Evolutionary conservation across 1,284 basidiomycete species (phyloP).

Genomic region (Leucoagaricus sp.): DNA sequence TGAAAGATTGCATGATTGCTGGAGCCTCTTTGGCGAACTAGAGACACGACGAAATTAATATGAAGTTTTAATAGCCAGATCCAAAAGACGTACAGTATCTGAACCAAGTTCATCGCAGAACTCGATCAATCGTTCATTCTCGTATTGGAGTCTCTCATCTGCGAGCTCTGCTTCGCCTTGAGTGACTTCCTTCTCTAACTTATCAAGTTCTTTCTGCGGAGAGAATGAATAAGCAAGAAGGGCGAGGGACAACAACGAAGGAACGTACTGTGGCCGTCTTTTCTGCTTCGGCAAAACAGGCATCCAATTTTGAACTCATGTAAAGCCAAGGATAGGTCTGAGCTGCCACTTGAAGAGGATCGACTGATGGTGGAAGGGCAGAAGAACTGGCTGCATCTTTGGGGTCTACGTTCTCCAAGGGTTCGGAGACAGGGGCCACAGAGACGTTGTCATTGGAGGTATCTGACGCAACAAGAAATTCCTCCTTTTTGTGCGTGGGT

Average conservation of each 20-base stretch:
- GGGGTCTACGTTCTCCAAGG: neutral
- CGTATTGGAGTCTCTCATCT: constrained; percentile 38
- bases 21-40: constrained; percentile 44
- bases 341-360: constrained; percentile 44
- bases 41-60: neutral
- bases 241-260: neutral
- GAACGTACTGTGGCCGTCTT: constrained; percentile 31
- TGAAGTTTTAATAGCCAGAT: neutral
- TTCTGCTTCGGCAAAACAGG: constrained; percentile 43
- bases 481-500: too few species aligned
- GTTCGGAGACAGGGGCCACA: neutral
- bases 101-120: constrained; percentile 41
- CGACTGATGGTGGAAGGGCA: constrained; percentile 22
- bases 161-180: constrained; percentile 36
- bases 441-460: too few species aligned
- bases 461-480: too few species aligned
- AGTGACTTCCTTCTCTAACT: constrained; percentile 28
- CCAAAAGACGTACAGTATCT: constrained; percentile 31
- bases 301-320: constrained; percentile 50
- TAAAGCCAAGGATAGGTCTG: constrained; percentile 50
- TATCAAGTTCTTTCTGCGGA: constrained; percentile 36
- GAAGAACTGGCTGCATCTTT: neutral
- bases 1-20: constrained; percentile 44
- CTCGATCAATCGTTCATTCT: constrained; percentile 37
- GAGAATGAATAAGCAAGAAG: neutral